Evolutionary conservation across 768 basidiomycete genomes (phyloP), one percentile per base, ranked within the genome.

Genomic region (Termitomyces sp.): DNA sequence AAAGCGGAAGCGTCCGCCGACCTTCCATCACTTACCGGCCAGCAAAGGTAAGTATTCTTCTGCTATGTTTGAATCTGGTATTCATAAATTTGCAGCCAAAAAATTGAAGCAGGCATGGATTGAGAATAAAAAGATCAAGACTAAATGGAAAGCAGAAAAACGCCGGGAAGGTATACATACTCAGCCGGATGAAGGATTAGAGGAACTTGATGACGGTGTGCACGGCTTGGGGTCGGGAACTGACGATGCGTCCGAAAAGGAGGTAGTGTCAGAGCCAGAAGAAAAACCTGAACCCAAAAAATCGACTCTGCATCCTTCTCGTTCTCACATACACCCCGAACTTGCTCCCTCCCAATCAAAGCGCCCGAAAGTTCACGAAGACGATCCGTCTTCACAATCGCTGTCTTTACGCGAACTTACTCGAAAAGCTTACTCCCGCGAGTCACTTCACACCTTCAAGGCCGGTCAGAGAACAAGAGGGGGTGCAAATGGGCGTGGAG

Each of bases 81-180:
- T 43, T 60, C 61, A 63, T 68, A 17, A 53, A 48, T 56, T 31
- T 63, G 11, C 65, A 94, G 94, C 94, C 20, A 90, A 84, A 72
- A 87, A 86, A 66, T 78, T 96, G 60, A 96, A 94, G 74, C 82
- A 84, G 70, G 81, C 84, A 60, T 95, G 94, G 86, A 82, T 96
- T 10, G 81, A 89, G 59, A 86, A 81, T 62, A 82, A 82, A 61
- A 93, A 92, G 75, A 83, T 92, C 59, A 90, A 88, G 68, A 84
- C 82, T 66, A 83, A 88, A 76, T 94, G 92, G 89, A 88, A 83
- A 68, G 78, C 83, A 40, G 79, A 90, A 76, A 91, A 88, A 75
- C 81, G 81, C 61, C 80, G 76, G 59, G 75, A 78, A 60, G 76
- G 71, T 17, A 56, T 75, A 40, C 60, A 66, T 38, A 68, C 70